phyloP scores from a whole-genome alignment of 352 stramenopile genomes.

The Phytophthora vignae region DNA sequence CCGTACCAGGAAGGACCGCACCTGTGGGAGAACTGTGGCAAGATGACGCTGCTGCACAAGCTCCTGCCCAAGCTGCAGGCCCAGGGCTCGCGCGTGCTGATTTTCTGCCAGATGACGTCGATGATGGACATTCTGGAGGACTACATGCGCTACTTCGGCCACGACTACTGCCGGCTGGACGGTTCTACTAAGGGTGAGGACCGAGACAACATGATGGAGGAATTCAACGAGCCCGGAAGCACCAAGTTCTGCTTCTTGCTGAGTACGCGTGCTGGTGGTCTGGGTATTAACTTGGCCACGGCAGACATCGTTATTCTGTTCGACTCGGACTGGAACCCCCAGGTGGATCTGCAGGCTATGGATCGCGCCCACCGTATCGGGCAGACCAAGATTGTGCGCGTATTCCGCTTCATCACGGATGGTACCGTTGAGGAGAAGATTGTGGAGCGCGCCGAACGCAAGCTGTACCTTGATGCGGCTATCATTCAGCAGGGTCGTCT shows the following conservation, averaged over 20 bases:
- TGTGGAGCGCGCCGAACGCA: slow-evolving; percentile 97
- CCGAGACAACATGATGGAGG: slow-evolving; percentile 95
- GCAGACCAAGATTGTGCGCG: slow-evolving; percentile 98
- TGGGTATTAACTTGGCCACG: slow-evolving; percentile 99
- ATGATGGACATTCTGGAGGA: slow-evolving; percentile 99
- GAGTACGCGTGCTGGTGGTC: slow-evolving; percentile 95
- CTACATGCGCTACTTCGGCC: slow-evolving; percentile 94
- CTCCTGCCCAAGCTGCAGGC: slow-evolving; percentile 89
- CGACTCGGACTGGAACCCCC: slow-evolving; percentile 99
- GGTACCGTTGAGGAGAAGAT: slow-evolving; percentile 99
- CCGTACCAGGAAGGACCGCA: slow-evolving; percentile 97
- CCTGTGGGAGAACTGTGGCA: slow-evolving; percentile 98
- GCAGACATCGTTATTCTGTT: slow-evolving; percentile 99
- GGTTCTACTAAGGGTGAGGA: slow-evolving; percentile 88
- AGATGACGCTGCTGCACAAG: slow-evolving; percentile 97
- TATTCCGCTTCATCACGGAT: slow-evolving; percentile 99
- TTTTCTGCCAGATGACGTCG: slow-evolving; percentile 99
- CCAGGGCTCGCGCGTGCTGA: slow-evolving; percentile 94
- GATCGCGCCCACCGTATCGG: slow-evolving; percentile 98
- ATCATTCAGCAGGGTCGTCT: slow-evolving; percentile 99
- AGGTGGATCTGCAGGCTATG: slow-evolving; percentile 99
- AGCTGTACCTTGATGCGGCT: slow-evolving; percentile 98
- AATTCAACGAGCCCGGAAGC: slow-evolving; percentile 97
- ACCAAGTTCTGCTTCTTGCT: slow-evolving; percentile 98
- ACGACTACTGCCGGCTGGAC: slow-evolving; percentile 89